phyloP scores from a whole-genome alignment of 352 stramenopile species.

The Globisporangium megalacanthum region DNA sequence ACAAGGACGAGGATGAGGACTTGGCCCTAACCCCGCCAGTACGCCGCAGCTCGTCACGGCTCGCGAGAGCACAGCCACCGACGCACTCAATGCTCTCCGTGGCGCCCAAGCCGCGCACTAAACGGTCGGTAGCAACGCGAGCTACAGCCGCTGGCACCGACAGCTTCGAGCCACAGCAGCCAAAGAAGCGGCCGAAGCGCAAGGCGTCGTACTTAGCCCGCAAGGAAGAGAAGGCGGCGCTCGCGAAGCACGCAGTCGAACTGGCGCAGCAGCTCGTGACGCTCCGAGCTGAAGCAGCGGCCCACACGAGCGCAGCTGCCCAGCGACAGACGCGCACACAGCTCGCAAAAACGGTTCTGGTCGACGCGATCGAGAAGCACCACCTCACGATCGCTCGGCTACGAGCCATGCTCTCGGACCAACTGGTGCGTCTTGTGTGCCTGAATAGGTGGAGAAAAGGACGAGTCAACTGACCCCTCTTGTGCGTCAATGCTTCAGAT shows the following conservation, averaged over 20 bases:
- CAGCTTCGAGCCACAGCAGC: not conserved
- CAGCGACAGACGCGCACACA: conserved; percentile 11
- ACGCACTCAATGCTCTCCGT: not conserved
- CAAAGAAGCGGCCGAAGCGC: conserved; percentile 10
- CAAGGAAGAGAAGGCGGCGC: conserved; percentile 28
- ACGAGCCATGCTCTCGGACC: conserved; percentile 15
- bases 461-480: not conserved
- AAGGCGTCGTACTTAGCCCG: conserved; percentile 9
- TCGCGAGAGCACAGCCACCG: not conserved
- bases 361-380: conserved; percentile 10
- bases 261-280: conserved; percentile 22
- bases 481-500: conserved; percentile 11
- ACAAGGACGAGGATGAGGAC: conserved; percentile 2
- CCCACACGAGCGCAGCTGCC: conserved; percentile 4
- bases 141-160: not conserved
- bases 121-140: not conserved
- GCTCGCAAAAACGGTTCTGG: conserved; percentile 7
- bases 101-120: not conserved
- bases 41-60: not conserved
- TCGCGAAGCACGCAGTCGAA: conserved; percentile 25
- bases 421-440: conserved; percentile 5
- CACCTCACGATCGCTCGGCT: conserved; percentile 9
- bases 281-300: conserved; percentile 15
- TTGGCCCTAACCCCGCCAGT: not conserved
- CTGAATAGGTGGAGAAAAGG: not conserved